These are phyloP conservation scores for Escallonia rubra DNA, from an alignment of 129 eudicot genomes.

Conservation along the genomic window DNA sequence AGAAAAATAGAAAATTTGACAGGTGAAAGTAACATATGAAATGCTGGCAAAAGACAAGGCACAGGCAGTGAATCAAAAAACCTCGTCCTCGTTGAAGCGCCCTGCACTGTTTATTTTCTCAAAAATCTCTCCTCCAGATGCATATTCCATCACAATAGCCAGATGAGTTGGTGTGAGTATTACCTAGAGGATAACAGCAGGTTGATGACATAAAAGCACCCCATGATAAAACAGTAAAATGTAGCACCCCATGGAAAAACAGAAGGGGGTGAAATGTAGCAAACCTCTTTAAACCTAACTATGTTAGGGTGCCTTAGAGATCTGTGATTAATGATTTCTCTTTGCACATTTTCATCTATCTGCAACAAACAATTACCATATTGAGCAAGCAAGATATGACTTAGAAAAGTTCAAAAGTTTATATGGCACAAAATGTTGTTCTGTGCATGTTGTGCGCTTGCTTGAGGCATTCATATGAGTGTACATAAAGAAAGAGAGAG, in stretches of 20 bases:
- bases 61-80: slow-evolving; percentile 6
- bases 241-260: background rate
- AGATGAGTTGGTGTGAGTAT: slow-evolving; percentile 62
- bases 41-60: background rate
- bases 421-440: background rate
- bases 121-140: slow-evolving; percentile 69
- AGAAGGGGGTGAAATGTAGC: slow-evolving; percentile 1
- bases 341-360: slow-evolving; percentile 70
- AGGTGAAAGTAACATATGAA: background rate
- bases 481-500: too few species aligned
- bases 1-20: slow-evolving; percentile 13
- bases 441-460: background rate
- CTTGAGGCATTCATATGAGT: too few species aligned
- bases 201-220: slow-evolving; percentile 4
- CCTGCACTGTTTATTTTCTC: slow-evolving; percentile 56
- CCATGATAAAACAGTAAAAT: too few species aligned
- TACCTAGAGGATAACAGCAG: slow-evolving; percentile 25
- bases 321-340: slow-evolving; percentile 66
- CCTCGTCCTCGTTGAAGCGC: slow-evolving; percentile 62
- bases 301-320: slow-evolving; percentile 63
- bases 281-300: slow-evolving; percentile 60
- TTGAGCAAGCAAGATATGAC: slow-evolving; percentile 1
- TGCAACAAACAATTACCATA: slow-evolving; percentile 25
- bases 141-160: slow-evolving; percentile 70
- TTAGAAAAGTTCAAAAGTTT: background rate